These are phyloP conservation scores for Fusarium lateritium DNA, from an alignment of 2,329 filamentous ascomycete genomes.

Conservation along the genomic window DNA sequence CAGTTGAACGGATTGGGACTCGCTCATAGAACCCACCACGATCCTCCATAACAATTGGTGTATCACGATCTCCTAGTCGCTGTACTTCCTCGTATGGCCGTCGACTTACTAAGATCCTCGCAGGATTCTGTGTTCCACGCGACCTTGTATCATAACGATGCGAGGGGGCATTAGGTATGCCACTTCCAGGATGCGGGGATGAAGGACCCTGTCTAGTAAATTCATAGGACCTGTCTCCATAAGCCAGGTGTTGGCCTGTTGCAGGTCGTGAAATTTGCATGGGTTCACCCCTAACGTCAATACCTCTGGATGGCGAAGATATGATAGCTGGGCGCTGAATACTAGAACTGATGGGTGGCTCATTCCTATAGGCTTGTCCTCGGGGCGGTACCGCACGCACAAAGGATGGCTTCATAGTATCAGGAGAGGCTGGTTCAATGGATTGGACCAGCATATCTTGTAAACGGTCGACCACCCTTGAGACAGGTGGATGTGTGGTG, in stretches of 20 bases:
- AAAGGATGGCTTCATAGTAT: conserved; percentile 54
- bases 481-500: conserved; percentile 40
- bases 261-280: conserved; percentile 31
- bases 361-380: conserved; percentile 42
- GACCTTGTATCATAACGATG: conserved; percentile 34
- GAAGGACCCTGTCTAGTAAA: conserved; percentile 20
- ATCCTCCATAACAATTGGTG: conserved; percentile 58
- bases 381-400: conserved; percentile 53
- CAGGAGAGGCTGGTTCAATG: conserved; percentile 61
- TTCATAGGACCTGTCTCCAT: conserved; percentile 28
- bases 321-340: conserved; percentile 43
- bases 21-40: conserved; percentile 57
- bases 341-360: conserved; percentile 34
- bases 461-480: conserved; percentile 37
- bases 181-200: conserved; percentile 20
- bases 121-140: conserved; percentile 34
- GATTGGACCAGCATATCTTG: conserved; percentile 64
- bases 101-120: conserved; percentile 42
- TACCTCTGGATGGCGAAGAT: conserved; percentile 40
- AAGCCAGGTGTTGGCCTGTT: conserved; percentile 29
- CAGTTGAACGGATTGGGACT: conserved; percentile 42
- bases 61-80: conserved; percentile 51
- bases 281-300: conserved; percentile 35
- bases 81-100: conserved; percentile 52
- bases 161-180: conserved; percentile 21